A percentile compares a stretch with the other conserved stretches of the same genome.
phyloP scores from a whole-genome alignment of 2,329 filamentous ascomycete species.

The Ciborinia camelliae region DNA sequence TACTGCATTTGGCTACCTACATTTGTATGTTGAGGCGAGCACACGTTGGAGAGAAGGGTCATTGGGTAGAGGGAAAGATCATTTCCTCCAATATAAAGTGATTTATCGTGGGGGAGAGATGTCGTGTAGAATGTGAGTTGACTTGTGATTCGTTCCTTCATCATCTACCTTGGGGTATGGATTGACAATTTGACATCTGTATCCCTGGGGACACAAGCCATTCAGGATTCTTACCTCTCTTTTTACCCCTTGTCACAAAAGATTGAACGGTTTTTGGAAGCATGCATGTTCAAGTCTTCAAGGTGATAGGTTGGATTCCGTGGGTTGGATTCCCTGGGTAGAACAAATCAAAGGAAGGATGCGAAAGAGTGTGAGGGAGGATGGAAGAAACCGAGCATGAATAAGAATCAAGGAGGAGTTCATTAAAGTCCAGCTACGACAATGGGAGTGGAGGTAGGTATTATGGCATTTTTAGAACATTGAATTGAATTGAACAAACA shows the following conservation, averaged over 20 bases:
- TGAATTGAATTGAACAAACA: too few relatives aligned
- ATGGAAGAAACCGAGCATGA: too few relatives aligned
- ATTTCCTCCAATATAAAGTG: background rate
- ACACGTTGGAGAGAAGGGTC: background rate
- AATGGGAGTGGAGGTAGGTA: too few relatives aligned
- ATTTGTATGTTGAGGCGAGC: background rate
- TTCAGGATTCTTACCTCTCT: slow-evolving; percentile 8
- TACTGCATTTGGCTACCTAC: background rate
- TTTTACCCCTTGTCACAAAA: background rate
- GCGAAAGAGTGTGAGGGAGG: too few relatives aligned
- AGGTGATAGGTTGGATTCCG: background rate
- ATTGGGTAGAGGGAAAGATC: background rate
- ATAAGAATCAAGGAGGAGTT: too few relatives aligned
- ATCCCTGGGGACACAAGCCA: slow-evolving; percentile 11
- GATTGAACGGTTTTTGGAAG: too few relatives aligned
- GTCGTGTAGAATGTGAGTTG: slow-evolving; percentile 8
- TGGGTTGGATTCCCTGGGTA: background rate
- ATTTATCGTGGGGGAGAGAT: background rate
- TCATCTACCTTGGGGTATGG: background rate
- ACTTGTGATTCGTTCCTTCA: background rate
- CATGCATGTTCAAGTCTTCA: too few relatives aligned
- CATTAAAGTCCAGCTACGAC: too few relatives aligned
- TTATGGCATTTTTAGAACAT: too few relatives aligned
- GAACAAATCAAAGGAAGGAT: background rate
- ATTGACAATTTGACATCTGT: slow-evolving; percentile 4